Percentiles rank a stretch among this genome's conserved stretches.
Conservation (phyloP, 2,329 filamentous ascomycete species). For the Trichoderma harzianum region DNA sequence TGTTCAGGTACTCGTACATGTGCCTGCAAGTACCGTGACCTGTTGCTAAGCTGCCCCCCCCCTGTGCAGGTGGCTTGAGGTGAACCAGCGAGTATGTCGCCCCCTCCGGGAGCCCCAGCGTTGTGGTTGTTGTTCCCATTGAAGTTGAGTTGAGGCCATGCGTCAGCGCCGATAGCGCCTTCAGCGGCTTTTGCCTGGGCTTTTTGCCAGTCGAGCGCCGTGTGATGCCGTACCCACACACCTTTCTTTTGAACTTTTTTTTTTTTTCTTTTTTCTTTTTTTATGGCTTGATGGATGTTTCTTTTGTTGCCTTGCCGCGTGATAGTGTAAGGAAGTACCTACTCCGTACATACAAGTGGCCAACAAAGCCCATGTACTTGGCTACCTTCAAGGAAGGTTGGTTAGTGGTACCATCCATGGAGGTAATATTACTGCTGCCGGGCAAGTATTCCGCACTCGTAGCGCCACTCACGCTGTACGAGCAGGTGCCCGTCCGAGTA, state of each 20-base stretch:
- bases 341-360: neutral
- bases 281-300: neutral
- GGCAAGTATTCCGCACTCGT: neutral
- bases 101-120: slow-evolving; percentile 13
- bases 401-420: neutral
- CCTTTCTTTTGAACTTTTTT: neutral
- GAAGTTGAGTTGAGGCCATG: neutral
- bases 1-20: neutral
- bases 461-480: neutral
- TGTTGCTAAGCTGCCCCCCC: slow-evolving; percentile 1
- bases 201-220: neutral
- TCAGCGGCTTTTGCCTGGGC: neutral
- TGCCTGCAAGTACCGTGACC: slow-evolving; percentile 5
- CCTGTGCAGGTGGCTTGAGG: slow-evolving; percentile 11
- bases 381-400: neutral
- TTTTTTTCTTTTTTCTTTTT: neutral
- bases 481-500: neutral
- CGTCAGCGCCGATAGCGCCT: slow-evolving; percentile 15
- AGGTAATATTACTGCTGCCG: neutral
- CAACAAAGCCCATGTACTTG: neutral
- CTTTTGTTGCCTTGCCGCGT: neutral
- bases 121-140: neutral
- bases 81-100: slow-evolving; percentile 4
- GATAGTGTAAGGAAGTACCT: neutral
- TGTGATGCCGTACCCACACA: slow-evolving; percentile 11